These are phyloP conservation scores for Aspergillus indologenus DNA, from an alignment of 495 filamentous ascomycete genomes.

Conservation along the genomic window DNA sequence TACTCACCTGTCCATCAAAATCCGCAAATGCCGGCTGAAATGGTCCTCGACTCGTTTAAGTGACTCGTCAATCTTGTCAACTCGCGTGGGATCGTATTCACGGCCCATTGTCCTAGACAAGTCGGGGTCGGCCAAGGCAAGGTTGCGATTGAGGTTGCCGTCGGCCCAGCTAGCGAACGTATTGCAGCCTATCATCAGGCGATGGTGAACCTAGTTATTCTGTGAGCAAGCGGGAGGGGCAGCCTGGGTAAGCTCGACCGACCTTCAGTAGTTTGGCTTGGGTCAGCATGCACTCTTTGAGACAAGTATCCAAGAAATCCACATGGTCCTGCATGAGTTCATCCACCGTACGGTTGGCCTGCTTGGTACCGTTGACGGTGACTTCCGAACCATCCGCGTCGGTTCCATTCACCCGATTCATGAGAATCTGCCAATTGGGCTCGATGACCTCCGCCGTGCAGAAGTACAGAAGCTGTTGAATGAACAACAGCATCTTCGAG, in stretches of 20 bases:
- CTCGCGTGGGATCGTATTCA: slow-evolving; percentile 57
- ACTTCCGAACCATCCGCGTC: slow-evolving; percentile 52
- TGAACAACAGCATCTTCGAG: slow-evolving; percentile 92
- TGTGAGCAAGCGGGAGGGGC: slow-evolving; percentile 21
- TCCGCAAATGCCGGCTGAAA: slow-evolving; percentile 85
- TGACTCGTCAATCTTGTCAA: slow-evolving; percentile 78
- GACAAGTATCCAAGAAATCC: slow-evolving; percentile 93
- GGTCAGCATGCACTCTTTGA: slow-evolving; percentile 99
- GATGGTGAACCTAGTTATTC: slow-evolving; percentile 77
- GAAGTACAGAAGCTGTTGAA: slow-evolving; percentile 94
- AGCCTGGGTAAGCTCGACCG: slow-evolving; percentile 24
- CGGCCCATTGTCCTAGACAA: slow-evolving; percentile 50
- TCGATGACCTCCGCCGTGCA: slow-evolving; percentile 97
- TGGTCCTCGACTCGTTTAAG: slow-evolving; percentile 87
- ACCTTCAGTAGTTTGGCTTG: slow-evolving; percentile 91
- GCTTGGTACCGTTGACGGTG: slow-evolving; percentile 43
- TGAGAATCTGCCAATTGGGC: slow-evolving; percentile 91
- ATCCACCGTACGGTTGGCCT: slow-evolving; percentile 82
- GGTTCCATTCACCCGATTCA: slow-evolving; percentile 71
- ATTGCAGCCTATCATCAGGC: slow-evolving; percentile 87
- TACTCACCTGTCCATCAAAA: slow-evolving; percentile 73
- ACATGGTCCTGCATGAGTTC: slow-evolving; percentile 99
- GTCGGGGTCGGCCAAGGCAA: slow-evolving; percentile 74
- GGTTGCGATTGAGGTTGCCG: slow-evolving; percentile 68
- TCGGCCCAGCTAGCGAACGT: slow-evolving; percentile 85